These are phyloP conservation scores for Psilocybe mexicana DNA, from an alignment of 1,284 basidiomycete species.

Conservation along the genomic window DNA sequence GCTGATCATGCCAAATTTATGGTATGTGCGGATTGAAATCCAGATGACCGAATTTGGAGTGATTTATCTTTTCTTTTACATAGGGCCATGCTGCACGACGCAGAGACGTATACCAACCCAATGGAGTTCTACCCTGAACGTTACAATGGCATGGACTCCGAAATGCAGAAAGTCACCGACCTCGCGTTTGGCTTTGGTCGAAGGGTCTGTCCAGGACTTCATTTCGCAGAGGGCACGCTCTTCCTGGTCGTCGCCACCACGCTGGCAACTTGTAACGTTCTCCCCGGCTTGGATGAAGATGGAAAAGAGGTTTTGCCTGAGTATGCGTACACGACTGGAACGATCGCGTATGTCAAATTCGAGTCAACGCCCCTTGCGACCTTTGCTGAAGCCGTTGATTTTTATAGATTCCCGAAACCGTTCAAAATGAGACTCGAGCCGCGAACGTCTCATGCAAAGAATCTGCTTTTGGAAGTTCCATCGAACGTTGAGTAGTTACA, in stretches of 20 bases:
- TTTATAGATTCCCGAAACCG: conserved; percentile 16
- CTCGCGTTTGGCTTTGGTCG: conserved; percentile 32
- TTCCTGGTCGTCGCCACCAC: conserved; percentile 24
- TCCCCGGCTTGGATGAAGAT: conserved; percentile 24
- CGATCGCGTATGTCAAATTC: conserved; percentile 15
- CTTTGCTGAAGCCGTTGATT: neutral
- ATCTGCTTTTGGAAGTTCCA: conserved; percentile 14
- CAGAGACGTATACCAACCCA: conserved; percentile 30
- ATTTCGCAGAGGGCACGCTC: conserved; percentile 21
- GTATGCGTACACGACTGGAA: conserved; percentile 18
- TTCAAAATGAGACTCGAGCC: conserved; percentile 15
- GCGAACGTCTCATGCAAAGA: conserved; percentile 13
- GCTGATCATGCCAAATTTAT: conserved; percentile 32
- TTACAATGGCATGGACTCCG: conserved; percentile 24
- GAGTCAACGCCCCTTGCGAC: neutral
- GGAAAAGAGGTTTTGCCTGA: conserved; percentile 21
- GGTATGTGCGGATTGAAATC: conserved; percentile 22
- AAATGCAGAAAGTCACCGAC: conserved; percentile 22
- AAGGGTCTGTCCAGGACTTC: conserved; percentile 26
- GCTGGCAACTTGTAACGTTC: conserved; percentile 25
- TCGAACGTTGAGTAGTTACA: conserved; percentile 10
- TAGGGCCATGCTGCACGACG: conserved; percentile 37
- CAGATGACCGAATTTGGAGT: neutral
- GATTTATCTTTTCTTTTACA: too few species aligned
- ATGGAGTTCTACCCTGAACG: conserved; percentile 33